A percentile compares a stretch with the other conserved stretches of the same genome.
phyloP scores from a whole-genome alignment of 371 early-diverging fungal genomes.

The Fennellomyces sp. region DNA sequence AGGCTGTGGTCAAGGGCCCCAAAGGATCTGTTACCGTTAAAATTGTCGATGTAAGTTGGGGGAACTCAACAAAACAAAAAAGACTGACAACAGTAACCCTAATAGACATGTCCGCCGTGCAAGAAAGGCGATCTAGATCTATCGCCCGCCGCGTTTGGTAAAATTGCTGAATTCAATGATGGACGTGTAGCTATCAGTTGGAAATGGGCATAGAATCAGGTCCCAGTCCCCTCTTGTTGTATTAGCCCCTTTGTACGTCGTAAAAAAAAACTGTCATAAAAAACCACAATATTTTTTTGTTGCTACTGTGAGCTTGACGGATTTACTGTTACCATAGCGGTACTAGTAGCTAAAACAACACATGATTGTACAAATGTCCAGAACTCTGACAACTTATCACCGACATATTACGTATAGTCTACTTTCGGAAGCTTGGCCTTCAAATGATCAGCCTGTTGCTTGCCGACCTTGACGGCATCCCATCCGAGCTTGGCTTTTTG shows the following conservation, averaged over 20 bases:
- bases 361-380: not conserved
- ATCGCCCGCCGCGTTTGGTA: constrained; percentile 51
- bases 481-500: constrained; percentile 17
- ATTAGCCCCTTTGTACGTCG: no score
- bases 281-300: not conserved
- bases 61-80: not conserved
- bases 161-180: constrained; percentile 40
- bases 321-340: no score
- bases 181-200: constrained; percentile 55
- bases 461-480: constrained; percentile 12
- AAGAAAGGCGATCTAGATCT: constrained; percentile 52
- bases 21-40: constrained; percentile 38
- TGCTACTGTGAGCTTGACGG: not conserved
- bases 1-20: constrained; percentile 38
- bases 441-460: constrained; percentile 8
- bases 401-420: not conserved
- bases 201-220: constrained; percentile 34
- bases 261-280: not conserved
- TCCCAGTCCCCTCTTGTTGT: not conserved
- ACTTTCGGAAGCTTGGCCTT: constrained; percentile 13
- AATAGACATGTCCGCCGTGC: constrained; percentile 43
- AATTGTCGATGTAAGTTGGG: constrained; percentile 18
- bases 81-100: not conserved
- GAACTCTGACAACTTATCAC: not conserved
- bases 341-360: not conserved